These are phyloP conservation scores for Amylocystis lapponica DNA, from an alignment of 768 basidiomycete genomes.

Conservation along the genomic window DNA sequence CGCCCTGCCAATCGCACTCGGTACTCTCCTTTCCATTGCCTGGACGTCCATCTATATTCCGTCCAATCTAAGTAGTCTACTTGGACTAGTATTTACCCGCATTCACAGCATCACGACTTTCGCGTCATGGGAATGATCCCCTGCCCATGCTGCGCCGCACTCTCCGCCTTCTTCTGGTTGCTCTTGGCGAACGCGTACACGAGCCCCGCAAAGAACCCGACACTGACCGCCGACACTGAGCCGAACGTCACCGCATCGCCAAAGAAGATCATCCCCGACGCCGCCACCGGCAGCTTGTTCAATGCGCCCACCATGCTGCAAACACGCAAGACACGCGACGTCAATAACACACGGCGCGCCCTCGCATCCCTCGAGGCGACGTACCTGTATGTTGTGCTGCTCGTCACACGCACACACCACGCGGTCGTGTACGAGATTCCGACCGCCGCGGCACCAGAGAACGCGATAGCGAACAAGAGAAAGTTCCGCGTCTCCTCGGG, in stretches of 20 bases:
- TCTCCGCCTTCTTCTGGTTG: conserved; percentile 79
- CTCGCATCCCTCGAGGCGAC: too few relatives aligned
- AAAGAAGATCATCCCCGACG: conserved; percentile 98
- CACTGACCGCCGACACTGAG: conserved; percentile 79
- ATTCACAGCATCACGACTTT: conserved; percentile 28
- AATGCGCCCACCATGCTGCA: conserved; percentile 91
- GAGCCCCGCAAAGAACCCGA: conserved; percentile 89
- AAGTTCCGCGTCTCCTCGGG: conserved; percentile 74
- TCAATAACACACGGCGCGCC: background rate
- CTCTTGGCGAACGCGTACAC: conserved; percentile 94
- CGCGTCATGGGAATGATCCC: conserved; percentile 60
- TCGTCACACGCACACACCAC: conserved; percentile 95
- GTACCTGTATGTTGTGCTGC: conserved; percentile 94
- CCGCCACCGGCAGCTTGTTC: conserved; percentile 97
- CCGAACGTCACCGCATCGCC: conserved; percentile 85
- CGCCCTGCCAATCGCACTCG: background rate
- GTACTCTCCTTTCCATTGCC: too few relatives aligned
- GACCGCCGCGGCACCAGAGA: conserved; percentile 96
- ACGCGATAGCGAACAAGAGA: conserved; percentile 82
- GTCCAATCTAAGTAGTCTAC: too few relatives aligned
- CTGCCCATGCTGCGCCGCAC: conserved; percentile 34
- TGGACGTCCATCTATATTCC: too few relatives aligned
- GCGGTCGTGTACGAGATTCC: conserved; percentile 98
- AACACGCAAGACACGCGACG: too few relatives aligned
- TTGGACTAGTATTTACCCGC: too few relatives aligned